A percentile compares a stretch with the other conserved stretches of the same genome.
Conservation (phyloP, 2,329 filamentous ascomycete species). For the Decorospora gaudefroyi region DNA sequence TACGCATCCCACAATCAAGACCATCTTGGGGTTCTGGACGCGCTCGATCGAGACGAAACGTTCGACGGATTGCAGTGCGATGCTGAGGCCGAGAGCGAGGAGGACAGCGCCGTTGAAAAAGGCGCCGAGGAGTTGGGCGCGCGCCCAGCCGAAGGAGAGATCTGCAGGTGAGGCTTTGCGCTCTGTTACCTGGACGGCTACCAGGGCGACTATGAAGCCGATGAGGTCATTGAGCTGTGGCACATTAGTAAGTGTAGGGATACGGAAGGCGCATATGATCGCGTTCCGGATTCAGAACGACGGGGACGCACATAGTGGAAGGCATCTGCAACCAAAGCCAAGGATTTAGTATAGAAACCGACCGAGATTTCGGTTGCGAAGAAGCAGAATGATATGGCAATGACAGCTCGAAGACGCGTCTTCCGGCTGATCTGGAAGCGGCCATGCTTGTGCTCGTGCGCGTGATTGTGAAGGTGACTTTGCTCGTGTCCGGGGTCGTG, state of each 20-base stretch:
- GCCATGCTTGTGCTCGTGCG: constrained; percentile 13
- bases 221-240: constrained; percentile 70
- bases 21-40: constrained; percentile 66
- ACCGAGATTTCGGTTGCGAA: constrained; percentile 60
- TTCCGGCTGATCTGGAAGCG: constrained; percentile 39
- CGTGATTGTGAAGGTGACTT: constrained; percentile 9
- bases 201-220: constrained; percentile 68
- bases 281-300: background rate
- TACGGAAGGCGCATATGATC: too few relatives aligned
- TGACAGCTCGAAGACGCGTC: constrained; percentile 46
- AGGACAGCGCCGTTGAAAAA: constrained; percentile 83
- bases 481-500: constrained; percentile 9
- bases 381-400: constrained; percentile 54
- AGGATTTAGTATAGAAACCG: constrained; percentile 70
- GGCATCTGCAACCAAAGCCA: constrained; percentile 75
- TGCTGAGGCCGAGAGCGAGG: constrained; percentile 71
- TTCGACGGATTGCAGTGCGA: constrained; percentile 73
- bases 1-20: constrained; percentile 70
- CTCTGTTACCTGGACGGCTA: constrained; percentile 64
- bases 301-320: constrained; percentile 70
- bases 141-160: constrained; percentile 76
- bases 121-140: constrained; percentile 71
- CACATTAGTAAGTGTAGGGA: constrained; percentile 7
- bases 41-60: constrained; percentile 64
- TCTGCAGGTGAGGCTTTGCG: constrained; percentile 60